Percentiles rank a stretch among this genome's conserved stretches.
Conservation (phyloP, 305 asterid genomes). For the Coffea humblotiana region DNA sequence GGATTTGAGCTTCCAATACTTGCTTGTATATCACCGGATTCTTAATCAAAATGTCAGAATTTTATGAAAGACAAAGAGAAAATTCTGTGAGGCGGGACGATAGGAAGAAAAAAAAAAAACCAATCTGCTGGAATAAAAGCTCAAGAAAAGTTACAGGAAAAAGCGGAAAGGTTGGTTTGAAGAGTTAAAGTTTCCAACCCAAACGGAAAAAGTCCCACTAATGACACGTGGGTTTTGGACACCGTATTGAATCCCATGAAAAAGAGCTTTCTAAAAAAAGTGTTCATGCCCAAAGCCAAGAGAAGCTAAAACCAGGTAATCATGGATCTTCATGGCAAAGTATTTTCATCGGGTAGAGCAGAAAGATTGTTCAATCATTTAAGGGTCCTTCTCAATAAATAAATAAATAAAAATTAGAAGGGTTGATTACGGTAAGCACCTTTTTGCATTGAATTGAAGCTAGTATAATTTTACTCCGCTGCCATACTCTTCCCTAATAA, state of each 20-base stretch:
- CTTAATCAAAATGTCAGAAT: not conserved
- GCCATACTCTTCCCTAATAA: not conserved
- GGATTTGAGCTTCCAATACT: not conserved
- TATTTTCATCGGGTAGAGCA: too few relatives aligned
- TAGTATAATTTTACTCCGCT: not conserved
- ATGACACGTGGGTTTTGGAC: slow-evolving; percentile 7
- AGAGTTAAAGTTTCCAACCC: not conserved
- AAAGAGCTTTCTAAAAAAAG: not conserved
- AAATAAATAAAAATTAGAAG: not conserved
- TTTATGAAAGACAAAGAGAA: not conserved
- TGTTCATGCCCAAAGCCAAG: not conserved
- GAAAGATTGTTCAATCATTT: too few relatives aligned
- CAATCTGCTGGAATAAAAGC: not conserved
- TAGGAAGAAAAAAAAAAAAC: not conserved
- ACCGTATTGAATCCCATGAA: not conserved
- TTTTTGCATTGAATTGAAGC: too few relatives aligned
- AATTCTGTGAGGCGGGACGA: not conserved
- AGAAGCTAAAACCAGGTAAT: not conserved
- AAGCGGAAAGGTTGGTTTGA: slow-evolving; percentile 3
- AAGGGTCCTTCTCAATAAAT: too few relatives aligned
- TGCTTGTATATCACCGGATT: not conserved
- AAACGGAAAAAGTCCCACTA: not conserved
- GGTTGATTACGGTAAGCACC: too few relatives aligned
- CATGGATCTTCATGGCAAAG: not conserved
- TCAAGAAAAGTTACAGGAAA: not conserved